Base-by-base conservation (phyloP, 805 yeast species). In the Kluyveromyces wickerhamii region DNA sequence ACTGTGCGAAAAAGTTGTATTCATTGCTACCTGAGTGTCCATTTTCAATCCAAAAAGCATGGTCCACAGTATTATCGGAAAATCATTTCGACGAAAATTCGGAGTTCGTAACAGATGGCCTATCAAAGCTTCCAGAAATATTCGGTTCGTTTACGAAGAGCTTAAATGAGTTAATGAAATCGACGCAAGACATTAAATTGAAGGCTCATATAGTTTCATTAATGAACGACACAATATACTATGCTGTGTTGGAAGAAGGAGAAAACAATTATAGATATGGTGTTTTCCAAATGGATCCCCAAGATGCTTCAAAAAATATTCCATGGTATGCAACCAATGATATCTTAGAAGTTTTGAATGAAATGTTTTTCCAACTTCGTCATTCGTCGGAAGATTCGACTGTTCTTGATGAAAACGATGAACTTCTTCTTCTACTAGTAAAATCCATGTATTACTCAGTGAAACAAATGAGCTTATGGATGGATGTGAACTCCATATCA, bases 281-380 rank as follows among this genome's bases (percentile, higher is more conserved):
- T 4, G 37, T 50, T 4, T 65, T 66, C 37, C 43, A 60, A 6
- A 39, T 63, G 17, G 55, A 50, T 16, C 51, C 57, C 11, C 26
- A 47, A 3, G 60, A 56, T 26, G 34, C 48, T 3, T 56, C 59
- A 7, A 26, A 43, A 1, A 41, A 45, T 4, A 57, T 60, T 26
- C 66, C 68, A 9, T 75, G 82, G 82, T 60, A 72, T 23, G 64
- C 67, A 18, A 65, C 63, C 17, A 52, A 70, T 16, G 60, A 62
- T 13, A 47, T 65, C 25, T 44, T 71, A 14, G 34, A 62, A 6
- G 38, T 51, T 10, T 47, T 71, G 4, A 74, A 74, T 44, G 60
- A 62, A 8, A 39, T 67, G 3, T 68, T 65, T 18, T 49, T 48
- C 29, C 41, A 48, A 40, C 57, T 57, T 7, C 56, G 57, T 17